These are phyloP conservation scores for Camptophora hylomeconis DNA, from an alignment of 2,329 filamentous ascomycete genomes.

Conservation along the genomic window DNA sequence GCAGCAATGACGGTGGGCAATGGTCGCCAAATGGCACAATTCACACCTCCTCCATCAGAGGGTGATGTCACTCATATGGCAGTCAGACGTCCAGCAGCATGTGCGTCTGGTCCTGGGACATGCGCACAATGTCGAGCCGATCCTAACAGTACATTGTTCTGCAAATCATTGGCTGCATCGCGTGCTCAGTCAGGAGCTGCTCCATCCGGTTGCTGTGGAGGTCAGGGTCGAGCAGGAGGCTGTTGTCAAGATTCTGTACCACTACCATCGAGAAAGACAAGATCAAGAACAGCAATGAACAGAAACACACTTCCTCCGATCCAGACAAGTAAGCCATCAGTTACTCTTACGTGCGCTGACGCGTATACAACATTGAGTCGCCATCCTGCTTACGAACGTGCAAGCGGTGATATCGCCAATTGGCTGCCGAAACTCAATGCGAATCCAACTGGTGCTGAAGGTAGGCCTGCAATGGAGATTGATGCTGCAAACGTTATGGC, in stretches of 20 bases:
- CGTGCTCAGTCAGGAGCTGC: constrained; percentile 15
- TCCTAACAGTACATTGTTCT: constrained; percentile 70
- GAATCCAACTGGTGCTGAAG: constrained; percentile 15
- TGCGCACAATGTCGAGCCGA: constrained; percentile 68
- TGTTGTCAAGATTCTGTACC: constrained; percentile 38
- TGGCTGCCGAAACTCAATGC: constrained; percentile 65
- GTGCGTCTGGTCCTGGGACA: constrained; percentile 60
- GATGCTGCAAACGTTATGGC: constrained; percentile 77
- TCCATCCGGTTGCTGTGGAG: constrained; percentile 48
- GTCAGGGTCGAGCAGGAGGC: constrained; percentile 44
- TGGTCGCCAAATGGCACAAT: constrained; percentile 25
- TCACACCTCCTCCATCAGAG: constrained; percentile 41
- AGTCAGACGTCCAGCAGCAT: constrained; percentile 25
- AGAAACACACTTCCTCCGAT: constrained; percentile 18
- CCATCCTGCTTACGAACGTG: constrained; percentile 62
- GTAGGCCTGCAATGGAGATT: constrained; percentile 55
- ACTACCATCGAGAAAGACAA: constrained; percentile 10
- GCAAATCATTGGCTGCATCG: constrained; percentile 62
- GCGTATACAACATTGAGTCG: constrained; percentile 67
- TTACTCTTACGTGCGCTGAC: constrained; percentile 61
- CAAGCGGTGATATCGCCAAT: constrained; percentile 58
- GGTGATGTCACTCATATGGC: constrained; percentile 43
- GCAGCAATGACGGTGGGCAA: not conserved
- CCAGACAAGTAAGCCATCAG: constrained; percentile 26
- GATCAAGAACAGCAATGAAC: constrained; percentile 17